Conservation (phyloP, 331 rosid genomes). For the Cucumis variabilis region DNA sequence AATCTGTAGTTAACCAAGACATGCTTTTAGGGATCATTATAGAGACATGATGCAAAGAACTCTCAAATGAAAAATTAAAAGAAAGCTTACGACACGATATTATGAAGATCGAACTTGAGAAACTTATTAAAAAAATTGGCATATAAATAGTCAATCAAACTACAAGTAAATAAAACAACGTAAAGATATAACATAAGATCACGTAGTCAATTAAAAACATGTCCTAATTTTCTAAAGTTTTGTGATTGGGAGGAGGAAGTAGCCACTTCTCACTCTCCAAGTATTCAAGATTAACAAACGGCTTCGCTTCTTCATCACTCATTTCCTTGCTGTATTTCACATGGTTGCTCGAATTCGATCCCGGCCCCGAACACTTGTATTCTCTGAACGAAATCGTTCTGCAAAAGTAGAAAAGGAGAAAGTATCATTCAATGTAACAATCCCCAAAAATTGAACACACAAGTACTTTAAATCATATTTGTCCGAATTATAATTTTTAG, state of each 20-base stretch:
- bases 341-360: slow-evolving; percentile 27
- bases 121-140: background rate
- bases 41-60: no score
- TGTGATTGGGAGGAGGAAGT: slow-evolving; percentile 58
- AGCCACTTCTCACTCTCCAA: slow-evolving; percentile 64
- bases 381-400: slow-evolving; percentile 37
- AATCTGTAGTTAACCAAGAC: background rate
- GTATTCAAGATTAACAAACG: slow-evolving; percentile 45
- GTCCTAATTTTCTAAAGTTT: background rate
- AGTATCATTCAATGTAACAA: no score
- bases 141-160: no score
- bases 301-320: slow-evolving; percentile 35
- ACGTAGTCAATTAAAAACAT: no score
- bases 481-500: no score
- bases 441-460: no score
- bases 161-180: no score
- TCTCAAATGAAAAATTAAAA: no score
- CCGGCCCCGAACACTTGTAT: slow-evolving; percentile 45
- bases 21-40: background rate
- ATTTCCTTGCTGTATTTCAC: slow-evolving; percentile 40
- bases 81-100: no score
- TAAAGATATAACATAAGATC: no score
- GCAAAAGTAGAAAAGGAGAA: background rate
- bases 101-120: background rate
- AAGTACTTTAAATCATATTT: no score